Conservation (phyloP, 805 yeast genomes). For the Metschnikowia orientalis region DNA sequence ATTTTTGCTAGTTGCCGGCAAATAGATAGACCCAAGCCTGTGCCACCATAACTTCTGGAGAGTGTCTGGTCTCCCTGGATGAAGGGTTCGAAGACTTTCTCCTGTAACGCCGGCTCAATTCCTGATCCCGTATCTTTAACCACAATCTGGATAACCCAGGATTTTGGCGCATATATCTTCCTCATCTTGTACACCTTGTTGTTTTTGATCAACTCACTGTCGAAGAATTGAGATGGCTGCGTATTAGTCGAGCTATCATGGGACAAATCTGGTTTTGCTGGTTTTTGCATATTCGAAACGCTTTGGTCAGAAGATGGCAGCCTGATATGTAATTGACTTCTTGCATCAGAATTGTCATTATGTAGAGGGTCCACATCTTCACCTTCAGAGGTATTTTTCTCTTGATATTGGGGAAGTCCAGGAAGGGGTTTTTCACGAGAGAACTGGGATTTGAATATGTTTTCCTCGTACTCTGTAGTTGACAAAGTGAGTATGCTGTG, state of each 20-base stretch:
- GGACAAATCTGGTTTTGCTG: slow-evolving; percentile 2
- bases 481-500: slow-evolving; percentile 32
- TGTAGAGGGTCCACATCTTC: background rate
- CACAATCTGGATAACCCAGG: slow-evolving; percentile 62
- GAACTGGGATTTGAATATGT: slow-evolving; percentile 36
- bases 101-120: slow-evolving; percentile 75
- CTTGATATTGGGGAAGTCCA: slow-evolving; percentile 5
- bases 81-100: slow-evolving; percentile 89
- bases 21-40: slow-evolving; percentile 86
- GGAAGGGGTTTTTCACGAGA: slow-evolving; percentile 17
- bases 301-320: background rate
- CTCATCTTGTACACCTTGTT: slow-evolving; percentile 33
- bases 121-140: slow-evolving; percentile 95
- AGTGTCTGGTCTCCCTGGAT: slow-evolving; percentile 95
- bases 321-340: slow-evolving; percentile 2
- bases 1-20: slow-evolving; percentile 85
- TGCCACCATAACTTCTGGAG: slow-evolving; percentile 90
- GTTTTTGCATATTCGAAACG: background rate
- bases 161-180: slow-evolving; percentile 33
- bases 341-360: background rate
- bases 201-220: slow-evolving; percentile 32
- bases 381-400: background rate
- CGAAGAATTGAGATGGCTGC: slow-evolving; percentile 7
- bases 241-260: slow-evolving; percentile 1
- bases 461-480: slow-evolving; percentile 37